Conservation (phyloP, 2,329 filamentous ascomycete genomes). For the Claviceps citrina region DNA sequence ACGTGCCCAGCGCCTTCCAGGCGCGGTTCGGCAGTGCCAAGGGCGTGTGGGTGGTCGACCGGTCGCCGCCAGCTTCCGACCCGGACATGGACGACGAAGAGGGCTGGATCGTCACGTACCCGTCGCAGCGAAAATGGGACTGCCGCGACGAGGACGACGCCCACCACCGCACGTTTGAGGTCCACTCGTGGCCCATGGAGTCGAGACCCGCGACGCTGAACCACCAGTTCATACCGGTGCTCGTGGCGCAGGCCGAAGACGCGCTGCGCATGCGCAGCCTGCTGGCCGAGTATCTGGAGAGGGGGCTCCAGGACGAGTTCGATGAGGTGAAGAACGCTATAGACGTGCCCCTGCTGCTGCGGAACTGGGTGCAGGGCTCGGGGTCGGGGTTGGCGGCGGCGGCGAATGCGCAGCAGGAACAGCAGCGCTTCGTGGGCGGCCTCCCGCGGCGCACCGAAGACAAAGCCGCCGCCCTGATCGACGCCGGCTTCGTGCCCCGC, state of each 20-base stretch:
- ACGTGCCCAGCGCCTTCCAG: slow-evolving; percentile 51
- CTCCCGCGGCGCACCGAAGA: slow-evolving; percentile 36
- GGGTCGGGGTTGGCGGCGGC: slow-evolving; percentile 24
- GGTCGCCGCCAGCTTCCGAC: slow-evolving; percentile 15
- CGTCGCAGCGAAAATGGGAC: slow-evolving; percentile 55
- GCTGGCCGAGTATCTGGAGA: slow-evolving; percentile 33
- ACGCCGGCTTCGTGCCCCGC: slow-evolving; percentile 42
- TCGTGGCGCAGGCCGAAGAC: slow-evolving; percentile 43
- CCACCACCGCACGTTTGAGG: slow-evolving; percentile 48
- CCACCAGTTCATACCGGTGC: slow-evolving; percentile 51
- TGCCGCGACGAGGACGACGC: slow-evolving; percentile 31
- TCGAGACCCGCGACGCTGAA: slow-evolving; percentile 41
- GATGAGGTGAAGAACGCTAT: slow-evolving; percentile 36
- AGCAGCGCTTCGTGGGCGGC: slow-evolving; percentile 30
- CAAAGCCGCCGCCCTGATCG: slow-evolving; percentile 37
- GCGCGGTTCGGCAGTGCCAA: slow-evolving; percentile 59
- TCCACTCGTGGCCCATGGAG: slow-evolving; percentile 27
- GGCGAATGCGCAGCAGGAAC: slow-evolving; percentile 24
- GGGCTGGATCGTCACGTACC: slow-evolving; percentile 51
- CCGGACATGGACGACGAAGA: slow-evolving; percentile 21
- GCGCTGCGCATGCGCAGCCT: slow-evolving; percentile 26
- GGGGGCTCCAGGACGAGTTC: slow-evolving; percentile 37
- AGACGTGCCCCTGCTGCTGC: slow-evolving; percentile 31
- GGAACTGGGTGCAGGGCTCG: slow-evolving; percentile 33
- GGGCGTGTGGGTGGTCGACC: slow-evolving; percentile 54